Evolutionary conservation across 768 basidiomycete species (phyloP).

Genomic region (Auricularia sp.): DNA sequence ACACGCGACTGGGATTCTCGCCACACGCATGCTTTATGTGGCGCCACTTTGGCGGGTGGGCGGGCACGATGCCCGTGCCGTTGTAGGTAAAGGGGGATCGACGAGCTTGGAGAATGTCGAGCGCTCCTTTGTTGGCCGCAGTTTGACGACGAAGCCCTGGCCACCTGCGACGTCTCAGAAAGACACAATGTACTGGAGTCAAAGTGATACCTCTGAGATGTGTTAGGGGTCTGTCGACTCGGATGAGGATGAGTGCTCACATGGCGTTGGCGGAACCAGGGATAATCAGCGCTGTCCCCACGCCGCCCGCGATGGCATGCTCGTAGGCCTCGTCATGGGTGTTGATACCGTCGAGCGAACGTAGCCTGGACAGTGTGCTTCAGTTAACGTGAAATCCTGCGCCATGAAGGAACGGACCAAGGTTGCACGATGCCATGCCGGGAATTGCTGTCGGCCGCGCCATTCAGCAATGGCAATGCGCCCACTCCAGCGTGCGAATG

Average conservation of each 20-base stretch:
- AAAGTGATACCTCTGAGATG: too few species aligned
- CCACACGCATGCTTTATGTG: slow-evolving; percentile 28
- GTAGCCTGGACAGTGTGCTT: slow-evolving; percentile 40
- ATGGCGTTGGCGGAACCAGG: slow-evolving; percentile 60
- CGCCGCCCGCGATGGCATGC: slow-evolving; percentile 52
- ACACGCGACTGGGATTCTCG: slow-evolving; percentile 9
- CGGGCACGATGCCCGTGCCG: too few species aligned
- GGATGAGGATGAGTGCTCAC: too few species aligned
- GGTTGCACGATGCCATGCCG: not conserved
- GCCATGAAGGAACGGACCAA: not conserved
- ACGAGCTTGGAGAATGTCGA: too few species aligned
- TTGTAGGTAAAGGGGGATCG: too few species aligned
- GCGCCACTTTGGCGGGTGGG: too few species aligned
- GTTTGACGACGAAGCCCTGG: too few species aligned
- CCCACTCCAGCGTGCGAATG: slow-evolving; percentile 40
- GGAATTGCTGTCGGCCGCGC: slow-evolving; percentile 11
- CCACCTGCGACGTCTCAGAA: slow-evolving; percentile 18
- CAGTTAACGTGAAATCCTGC: too few species aligned
- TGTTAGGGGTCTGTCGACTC: too few species aligned
- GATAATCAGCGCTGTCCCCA: slow-evolving; percentile 63
- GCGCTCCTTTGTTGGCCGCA: too few species aligned
- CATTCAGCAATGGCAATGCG: slow-evolving; percentile 23
- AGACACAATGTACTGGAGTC: too few species aligned
- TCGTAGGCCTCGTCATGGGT: slow-evolving; percentile 66
- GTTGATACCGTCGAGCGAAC: slow-evolving; percentile 69